These are phyloP conservation scores for Taphrina betulina DNA, from an alignment of 1,139 yeast species.

Conservation along the genomic window DNA sequence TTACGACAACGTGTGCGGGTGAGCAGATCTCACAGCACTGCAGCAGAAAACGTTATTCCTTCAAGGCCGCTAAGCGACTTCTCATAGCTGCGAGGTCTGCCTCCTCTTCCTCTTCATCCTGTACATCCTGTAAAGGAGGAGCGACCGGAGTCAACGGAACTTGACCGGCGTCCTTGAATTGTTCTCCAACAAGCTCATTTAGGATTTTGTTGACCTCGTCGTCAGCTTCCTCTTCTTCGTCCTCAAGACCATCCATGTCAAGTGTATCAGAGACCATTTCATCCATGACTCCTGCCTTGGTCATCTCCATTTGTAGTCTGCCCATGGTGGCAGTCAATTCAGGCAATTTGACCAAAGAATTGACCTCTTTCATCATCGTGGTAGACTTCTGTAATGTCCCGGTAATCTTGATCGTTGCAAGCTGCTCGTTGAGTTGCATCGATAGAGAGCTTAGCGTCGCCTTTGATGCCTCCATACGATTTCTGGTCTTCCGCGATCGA, in stretches of 20 bases:
- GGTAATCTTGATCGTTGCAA: slow-evolving; percentile 78
- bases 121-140: slow-evolving; percentile 40
- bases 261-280: slow-evolving; percentile 94
- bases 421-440: slow-evolving; percentile 89
- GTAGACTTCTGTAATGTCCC: slow-evolving; percentile 80
- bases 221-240: slow-evolving; percentile 67
- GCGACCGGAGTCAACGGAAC: slow-evolving; percentile 47
- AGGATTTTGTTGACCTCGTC: slow-evolving; percentile 65
- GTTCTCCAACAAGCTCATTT: slow-evolving; percentile 51
- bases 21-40: too few species aligned
- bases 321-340: slow-evolving; percentile 82
- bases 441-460: slow-evolving; percentile 83
- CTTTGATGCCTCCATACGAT: slow-evolving; percentile 71
- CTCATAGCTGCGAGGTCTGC: slow-evolving; percentile 84
- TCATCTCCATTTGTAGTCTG: slow-evolving; percentile 79
- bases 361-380: slow-evolving; percentile 83
- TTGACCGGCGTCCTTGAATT: slow-evolving; percentile 44
- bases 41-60: too few species aligned
- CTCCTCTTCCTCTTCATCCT: slow-evolving; percentile 56
- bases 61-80: slow-evolving; percentile 80
- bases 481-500: slow-evolving; percentile 69
- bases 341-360: slow-evolving; percentile 72
- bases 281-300: slow-evolving; percentile 77
- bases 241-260: slow-evolving; percentile 67
- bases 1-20: too few species aligned